Conservation (phyloP, 257 asterid species). For the Scutellaria baicalensis region DNA sequence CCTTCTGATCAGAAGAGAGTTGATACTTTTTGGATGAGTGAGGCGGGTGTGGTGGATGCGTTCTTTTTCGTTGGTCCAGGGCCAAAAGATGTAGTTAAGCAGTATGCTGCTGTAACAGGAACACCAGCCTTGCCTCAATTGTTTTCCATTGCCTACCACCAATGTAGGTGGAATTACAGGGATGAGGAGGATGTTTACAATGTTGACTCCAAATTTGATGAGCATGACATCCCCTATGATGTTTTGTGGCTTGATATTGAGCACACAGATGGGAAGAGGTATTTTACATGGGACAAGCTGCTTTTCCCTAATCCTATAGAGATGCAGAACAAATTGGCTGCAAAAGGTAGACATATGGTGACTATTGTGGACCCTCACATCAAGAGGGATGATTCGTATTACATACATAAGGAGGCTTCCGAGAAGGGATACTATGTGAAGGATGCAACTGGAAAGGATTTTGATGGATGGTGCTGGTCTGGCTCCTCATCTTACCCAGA, state of each 20-base stretch:
- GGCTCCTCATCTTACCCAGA: constrained; percentile 93
- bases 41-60: constrained; percentile 88
- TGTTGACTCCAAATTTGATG: constrained; percentile 88
- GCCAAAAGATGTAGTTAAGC: constrained; percentile 90
- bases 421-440: constrained; percentile 77
- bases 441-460: constrained; percentile 84
- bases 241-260: constrained; percentile 98
- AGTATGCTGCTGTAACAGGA: constrained; percentile 83
- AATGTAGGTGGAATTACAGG: constrained; percentile 97
- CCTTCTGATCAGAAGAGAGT: constrained; percentile 72
- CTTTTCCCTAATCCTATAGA: constrained; percentile 88
- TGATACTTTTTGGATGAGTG: constrained; percentile 96
- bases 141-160: constrained; percentile 88
- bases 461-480: constrained; percentile 99
- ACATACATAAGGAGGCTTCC: constrained; percentile 87
- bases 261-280: constrained; percentile 91
- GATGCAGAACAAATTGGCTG: constrained; percentile 91
- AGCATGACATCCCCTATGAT: constrained; percentile 92
- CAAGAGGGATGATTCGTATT: constrained; percentile 80
- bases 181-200: constrained; percentile 88
- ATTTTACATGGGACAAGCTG: constrained; percentile 86
- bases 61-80: constrained; percentile 90
- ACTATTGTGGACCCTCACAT: constrained; percentile 99
- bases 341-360: constrained; percentile 92
- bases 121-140: constrained; percentile 86